Base-by-base conservation (phyloP, 1,284 basidiomycete species). In the Caloboletus inedulis region DNA sequence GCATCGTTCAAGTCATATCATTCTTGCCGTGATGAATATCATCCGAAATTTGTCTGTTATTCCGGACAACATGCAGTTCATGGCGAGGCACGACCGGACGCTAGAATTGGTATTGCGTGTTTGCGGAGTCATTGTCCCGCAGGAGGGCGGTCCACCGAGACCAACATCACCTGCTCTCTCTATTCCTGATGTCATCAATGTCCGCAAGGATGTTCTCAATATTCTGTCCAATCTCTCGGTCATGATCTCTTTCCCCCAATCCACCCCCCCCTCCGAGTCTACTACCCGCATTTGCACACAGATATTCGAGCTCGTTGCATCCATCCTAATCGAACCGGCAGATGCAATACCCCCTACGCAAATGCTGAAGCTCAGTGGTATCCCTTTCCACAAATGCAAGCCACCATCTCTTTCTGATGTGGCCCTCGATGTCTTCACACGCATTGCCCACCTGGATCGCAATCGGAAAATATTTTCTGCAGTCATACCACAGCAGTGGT, bases 1-100 rank as follows among this genome's bases (percentile, higher is more conserved):
- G 42, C 84, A 81, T 59, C 80, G 82, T n/a, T 80, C 82, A 29
- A 85, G 78, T 25, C 86, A 89, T 53, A 71, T 86, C 46, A 77
- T 95, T 39, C 76, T 94, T 29, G 75, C 85, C 1, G 77, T 90
- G 39, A 69, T 88, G 43, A 94, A 91, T 64, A 85, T 98, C 59
- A 73, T 98, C 47, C 89, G 93, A 45, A 98, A 97, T 72, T 78
- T 97, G 57, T 84, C 91, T 7, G 74, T 83, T 49, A 75, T 88
- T 56, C 74, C 75, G 4, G 89, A 94, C 53, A 98, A 97, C 63
- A 72, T 78, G 52, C 72, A 74, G 29, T 84, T 81, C 63, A 77
- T 97, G 67, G 82, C 85, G 4, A 77, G 74, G 23, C 84, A 89
- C 53, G 77, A 80, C 6, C 76, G 84, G 43, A 69, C 91, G 14